These are phyloP conservation scores for Pisolithus sp. DNA, from an alignment of 768 basidiomycete genomes.

Conservation along the genomic window DNA sequence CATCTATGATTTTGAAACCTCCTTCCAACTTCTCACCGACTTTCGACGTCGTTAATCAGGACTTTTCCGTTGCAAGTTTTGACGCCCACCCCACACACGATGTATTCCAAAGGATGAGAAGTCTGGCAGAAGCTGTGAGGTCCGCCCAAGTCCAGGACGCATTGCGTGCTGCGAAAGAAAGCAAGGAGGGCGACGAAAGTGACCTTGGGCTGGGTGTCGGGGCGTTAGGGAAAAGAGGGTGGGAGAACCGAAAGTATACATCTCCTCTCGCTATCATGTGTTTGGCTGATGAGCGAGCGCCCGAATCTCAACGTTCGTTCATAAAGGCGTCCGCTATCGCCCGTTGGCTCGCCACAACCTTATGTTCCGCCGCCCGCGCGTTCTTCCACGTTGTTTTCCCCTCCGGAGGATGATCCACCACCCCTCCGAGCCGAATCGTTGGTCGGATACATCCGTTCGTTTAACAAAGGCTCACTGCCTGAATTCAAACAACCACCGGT, in stretches of 20 bases:
- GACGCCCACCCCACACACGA: slow-evolving; percentile 29
- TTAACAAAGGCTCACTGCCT: slow-evolving; percentile 34
- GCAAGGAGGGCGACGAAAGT: slow-evolving; percentile 45
- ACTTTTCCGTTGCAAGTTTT: slow-evolving; percentile 22
- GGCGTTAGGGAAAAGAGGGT: slow-evolving; percentile 29
- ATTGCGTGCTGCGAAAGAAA: slow-evolving; percentile 46
- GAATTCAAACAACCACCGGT: slow-evolving; percentile 6
- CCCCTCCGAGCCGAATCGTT: slow-evolving; percentile 43
- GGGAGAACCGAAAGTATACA: slow-evolving; percentile 50
- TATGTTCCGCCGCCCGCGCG: slow-evolving; percentile 39
- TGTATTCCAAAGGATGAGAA: slow-evolving; percentile 40
- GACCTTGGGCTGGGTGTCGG: slow-evolving; percentile 41
- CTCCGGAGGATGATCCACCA: slow-evolving; percentile 28
- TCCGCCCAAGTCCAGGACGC: slow-evolving; percentile 55
- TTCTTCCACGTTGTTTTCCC: slow-evolving; percentile 37
- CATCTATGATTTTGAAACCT: slow-evolving; percentile 38
- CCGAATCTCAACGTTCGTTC: neutral
- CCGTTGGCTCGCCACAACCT: slow-evolving; percentile 53
- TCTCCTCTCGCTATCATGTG: neutral
- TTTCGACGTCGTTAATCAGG: slow-evolving; percentile 22
- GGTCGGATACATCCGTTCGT: slow-evolving; percentile 48
- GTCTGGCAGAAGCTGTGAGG: slow-evolving; percentile 40
- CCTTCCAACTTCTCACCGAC: slow-evolving; percentile 23
- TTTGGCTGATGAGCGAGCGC: neutral
- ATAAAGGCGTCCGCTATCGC: slow-evolving; percentile 44